phyloP scores from a whole-genome alignment of 306 rosid genomes.

The Malus sylvestris region DNA sequence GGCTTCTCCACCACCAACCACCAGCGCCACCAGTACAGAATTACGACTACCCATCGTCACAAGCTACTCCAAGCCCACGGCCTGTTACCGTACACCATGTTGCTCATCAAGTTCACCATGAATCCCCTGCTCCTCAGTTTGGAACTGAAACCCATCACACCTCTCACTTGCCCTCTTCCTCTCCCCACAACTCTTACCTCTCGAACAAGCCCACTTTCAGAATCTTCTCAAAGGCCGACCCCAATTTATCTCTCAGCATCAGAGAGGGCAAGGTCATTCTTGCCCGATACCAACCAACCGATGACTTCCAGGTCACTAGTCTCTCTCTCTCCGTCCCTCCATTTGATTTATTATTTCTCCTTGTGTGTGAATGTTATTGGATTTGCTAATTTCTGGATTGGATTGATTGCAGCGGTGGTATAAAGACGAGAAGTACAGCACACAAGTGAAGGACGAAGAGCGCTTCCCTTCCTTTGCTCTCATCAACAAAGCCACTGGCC shows the following conservation, averaged over 20 bases:
- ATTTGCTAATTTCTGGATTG: background rate
- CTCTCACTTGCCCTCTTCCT: background rate
- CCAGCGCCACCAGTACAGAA: background rate
- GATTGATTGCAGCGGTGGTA: slow-evolving; percentile 64
- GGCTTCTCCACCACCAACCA: slow-evolving; percentile 1
- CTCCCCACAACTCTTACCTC: background rate
- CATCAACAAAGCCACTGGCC: slow-evolving; percentile 69
- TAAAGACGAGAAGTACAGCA: slow-evolving; percentile 81
- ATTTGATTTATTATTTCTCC: background rate
- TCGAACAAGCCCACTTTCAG: slow-evolving; percentile 36
- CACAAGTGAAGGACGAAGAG: slow-evolving; percentile 70
- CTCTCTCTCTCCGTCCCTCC: background rate
- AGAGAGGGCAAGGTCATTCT: slow-evolving; percentile 52
- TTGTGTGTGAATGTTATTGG: background rate
- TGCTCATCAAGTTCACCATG: slow-evolving; percentile 26
- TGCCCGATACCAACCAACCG: slow-evolving; percentile 38
- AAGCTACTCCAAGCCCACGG: background rate
- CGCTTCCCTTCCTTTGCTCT: slow-evolving; percentile 71
- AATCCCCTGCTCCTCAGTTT: slow-evolving; percentile 3
- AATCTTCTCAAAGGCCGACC: slow-evolving; percentile 43
- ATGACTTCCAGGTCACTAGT: slow-evolving; percentile 42
- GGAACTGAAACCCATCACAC: background rate
- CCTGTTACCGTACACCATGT: slow-evolving; percentile 27
- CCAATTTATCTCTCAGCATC: slow-evolving; percentile 46
- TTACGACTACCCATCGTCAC: slow-evolving; percentile 15